Evolutionary conservation across 208 protist genomes (phyloP), one percentile per base, ranked within the genome.

Genomic region (Ichthyophonus hoferi): DNA sequence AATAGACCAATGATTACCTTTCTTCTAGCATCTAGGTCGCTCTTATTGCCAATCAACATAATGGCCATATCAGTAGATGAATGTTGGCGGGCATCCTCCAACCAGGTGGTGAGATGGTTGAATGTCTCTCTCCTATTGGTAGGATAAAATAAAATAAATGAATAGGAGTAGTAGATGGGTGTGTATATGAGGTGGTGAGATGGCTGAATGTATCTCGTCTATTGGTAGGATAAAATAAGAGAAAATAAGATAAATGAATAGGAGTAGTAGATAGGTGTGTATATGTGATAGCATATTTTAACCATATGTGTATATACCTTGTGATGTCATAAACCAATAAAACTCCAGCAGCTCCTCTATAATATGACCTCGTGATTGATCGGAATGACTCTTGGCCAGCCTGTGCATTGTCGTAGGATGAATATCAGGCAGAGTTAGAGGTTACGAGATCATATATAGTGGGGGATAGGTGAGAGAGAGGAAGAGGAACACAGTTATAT

Each of bases 11-110:
- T 96, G n/a, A n/a, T n/a, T 0, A 99, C 97, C 90, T 98, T 96
- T 31, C 97, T 94, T 90, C 96, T 93, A 89, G 96, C 94, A 88
- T 97, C 96, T 31, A 98, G 93, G 90, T 98, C 97, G 3, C 92
- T 95, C 93, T 98, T 98, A 93, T 98, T 98, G 34, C 97, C 97
- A n/a, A 98, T 95, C 34, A 97, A 93, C 40, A 97, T 94, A 83
- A 97, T 96, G 3, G 96, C 91, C 1, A 95, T 95, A 42, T 96
- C 96, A n/a, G 93, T 95, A 42, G 96, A 97, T 0, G 97, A 96
- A 41, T 98, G 94, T 79, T 97, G 96, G 40, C 95, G 89, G 1
- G 96, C 96, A 90, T 98, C 97, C 37, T 96, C 96, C 85, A 98
- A 94, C 97, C 98, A 99, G 35, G 93, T 96, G 2, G 94, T 96